phyloP scores from a whole-genome alignment of 2,329 filamentous ascomycete species.

The Sporothrix euskadiensis region DNA sequence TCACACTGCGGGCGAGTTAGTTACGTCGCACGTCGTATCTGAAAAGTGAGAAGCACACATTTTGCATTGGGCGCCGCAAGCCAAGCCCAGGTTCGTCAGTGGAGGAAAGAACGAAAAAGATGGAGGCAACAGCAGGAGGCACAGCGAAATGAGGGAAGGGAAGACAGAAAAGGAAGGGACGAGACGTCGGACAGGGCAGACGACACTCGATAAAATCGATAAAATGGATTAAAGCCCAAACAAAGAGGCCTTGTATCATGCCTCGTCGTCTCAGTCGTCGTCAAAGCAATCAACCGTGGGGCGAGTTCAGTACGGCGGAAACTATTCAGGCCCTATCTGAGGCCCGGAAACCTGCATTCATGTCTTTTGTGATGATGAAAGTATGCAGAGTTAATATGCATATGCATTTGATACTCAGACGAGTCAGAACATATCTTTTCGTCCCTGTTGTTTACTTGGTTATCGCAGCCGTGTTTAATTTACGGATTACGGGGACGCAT shows the following conservation, averaged over 20 bases:
- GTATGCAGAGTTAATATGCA: not conserved
- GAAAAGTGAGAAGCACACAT: not conserved
- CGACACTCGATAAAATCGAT: constrained; percentile 4
- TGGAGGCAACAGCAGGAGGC: constrained; percentile 2
- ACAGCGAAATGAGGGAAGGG: not conserved
- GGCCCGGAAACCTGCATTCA: constrained; percentile 9
- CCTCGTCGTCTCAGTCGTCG: not conserved
- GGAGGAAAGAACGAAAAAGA: constrained; percentile 7
- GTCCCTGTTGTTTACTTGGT: constrained; percentile 13
- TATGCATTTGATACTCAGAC: no score
- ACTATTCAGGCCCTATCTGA: not conserved
- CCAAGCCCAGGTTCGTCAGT: constrained; percentile 2
- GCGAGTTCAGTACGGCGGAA: not conserved
- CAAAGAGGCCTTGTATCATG: not conserved
- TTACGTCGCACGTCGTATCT: constrained; percentile 14
- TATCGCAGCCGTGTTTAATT: constrained; percentile 2
- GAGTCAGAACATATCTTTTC: not conserved
- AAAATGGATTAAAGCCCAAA: not conserved
- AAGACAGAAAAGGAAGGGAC: not conserved
- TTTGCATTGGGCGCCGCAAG: constrained; percentile 7
- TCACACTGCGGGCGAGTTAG: constrained; percentile 8
- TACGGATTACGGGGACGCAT: constrained; percentile 1
- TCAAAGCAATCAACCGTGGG: not conserved
- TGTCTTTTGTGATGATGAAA: not conserved
- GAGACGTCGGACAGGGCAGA: not conserved